Conservation (phyloP, 2,329 filamentous ascomycete species). For the Hymenoscyphus occultus region DNA sequence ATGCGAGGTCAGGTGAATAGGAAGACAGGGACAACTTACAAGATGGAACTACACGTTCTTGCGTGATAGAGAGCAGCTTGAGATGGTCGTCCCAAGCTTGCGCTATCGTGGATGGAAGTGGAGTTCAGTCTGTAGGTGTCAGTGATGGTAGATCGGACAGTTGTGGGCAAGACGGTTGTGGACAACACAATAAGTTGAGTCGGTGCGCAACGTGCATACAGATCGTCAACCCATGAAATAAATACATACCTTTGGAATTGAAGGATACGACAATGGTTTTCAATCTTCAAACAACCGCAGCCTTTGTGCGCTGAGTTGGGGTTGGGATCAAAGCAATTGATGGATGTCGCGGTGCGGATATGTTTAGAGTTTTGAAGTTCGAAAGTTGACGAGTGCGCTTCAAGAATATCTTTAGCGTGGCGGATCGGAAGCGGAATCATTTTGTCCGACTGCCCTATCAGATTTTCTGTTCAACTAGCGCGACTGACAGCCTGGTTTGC, state of each 20-base stretch:
- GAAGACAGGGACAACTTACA: not conserved
- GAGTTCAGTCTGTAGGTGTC: not conserved
- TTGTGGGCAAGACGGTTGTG: not conserved
- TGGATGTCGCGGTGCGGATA: not conserved
- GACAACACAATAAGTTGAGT: not conserved
- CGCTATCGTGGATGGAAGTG: not conserved
- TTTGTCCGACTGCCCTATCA: conserved; percentile 1
- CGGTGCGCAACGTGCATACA: not conserved
- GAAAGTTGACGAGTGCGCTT: not conserved
- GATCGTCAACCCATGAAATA: not conserved
- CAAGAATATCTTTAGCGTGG: not conserved
- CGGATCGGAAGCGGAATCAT: not conserved
- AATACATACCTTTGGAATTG: not conserved
- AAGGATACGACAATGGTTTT: not conserved
- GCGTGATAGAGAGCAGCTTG: not conserved
- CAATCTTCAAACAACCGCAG: not conserved
- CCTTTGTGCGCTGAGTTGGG: not conserved
- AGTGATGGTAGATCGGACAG: not conserved
- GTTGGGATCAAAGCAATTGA: not conserved
- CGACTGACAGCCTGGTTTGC: not conserved
- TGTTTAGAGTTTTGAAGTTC: not conserved
- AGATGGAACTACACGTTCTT: not conserved
- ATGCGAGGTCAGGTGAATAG: not conserved
- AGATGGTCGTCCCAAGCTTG: not conserved
- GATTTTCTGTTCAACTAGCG: not conserved